Evolutionary conservation across 441 rosid genomes (phyloP).

Genomic region (Brassica hybrid): DNA sequence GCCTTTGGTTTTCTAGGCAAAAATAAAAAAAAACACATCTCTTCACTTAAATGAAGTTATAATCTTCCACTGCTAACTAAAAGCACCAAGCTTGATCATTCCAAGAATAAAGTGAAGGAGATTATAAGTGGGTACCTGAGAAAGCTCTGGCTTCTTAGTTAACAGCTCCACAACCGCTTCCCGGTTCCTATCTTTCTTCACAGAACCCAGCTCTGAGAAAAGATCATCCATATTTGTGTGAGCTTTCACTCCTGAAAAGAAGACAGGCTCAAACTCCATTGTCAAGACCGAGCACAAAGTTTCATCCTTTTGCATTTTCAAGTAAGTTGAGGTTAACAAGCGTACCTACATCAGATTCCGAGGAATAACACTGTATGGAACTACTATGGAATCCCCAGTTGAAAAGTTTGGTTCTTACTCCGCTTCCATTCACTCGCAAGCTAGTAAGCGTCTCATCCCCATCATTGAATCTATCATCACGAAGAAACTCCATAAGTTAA

Average conservation of each 20-base stretch:
- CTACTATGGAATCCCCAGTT: constrained; percentile 1
- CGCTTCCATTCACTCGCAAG: constrained; percentile 6
- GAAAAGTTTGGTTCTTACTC: constrained; percentile 19
- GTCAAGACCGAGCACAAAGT: neutral
- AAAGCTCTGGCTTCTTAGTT: constrained; percentile 2
- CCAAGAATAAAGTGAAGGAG: neutral
- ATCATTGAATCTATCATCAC: constrained; percentile 16
- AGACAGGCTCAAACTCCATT: neutral
- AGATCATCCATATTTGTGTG: neutral
- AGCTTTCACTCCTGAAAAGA: constrained; percentile 8
- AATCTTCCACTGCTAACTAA: no score
- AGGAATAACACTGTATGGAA: neutral
- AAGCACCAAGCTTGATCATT: neutral
- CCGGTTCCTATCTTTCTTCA: neutral
- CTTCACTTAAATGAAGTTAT: neutral
- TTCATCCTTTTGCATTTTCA: neutral
- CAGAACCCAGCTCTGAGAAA: constrained; percentile 34
- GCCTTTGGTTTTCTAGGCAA: constrained; percentile 15
- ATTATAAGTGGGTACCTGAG: constrained; percentile 9
- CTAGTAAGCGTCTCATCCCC: neutral
- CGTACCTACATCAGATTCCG: constrained; percentile 32
- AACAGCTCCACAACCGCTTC: constrained; percentile 1
- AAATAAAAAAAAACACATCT: neutral
- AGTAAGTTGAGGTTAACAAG: neutral
- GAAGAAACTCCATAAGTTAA: neutral